Evolutionary conservation across 139 green algal genomes (phyloP).

Genomic region (Chlorella vulgaris): DNA sequence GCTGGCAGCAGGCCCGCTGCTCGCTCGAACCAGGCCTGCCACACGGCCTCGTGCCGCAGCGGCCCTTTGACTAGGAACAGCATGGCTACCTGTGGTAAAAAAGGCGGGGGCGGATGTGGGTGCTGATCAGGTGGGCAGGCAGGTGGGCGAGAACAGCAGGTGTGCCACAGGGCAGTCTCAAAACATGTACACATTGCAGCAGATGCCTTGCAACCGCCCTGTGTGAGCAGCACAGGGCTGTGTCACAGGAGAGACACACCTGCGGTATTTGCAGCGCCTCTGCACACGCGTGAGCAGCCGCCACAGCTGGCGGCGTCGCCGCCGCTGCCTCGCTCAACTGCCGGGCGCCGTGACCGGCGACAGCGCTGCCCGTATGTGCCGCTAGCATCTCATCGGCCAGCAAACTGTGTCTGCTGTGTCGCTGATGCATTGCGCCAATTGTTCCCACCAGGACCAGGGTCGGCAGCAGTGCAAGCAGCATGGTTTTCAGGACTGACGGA

Average conservation of each 20-base stretch:
- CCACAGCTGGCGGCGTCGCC: not conserved
- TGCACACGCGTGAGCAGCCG: not conserved
- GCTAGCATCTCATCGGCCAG: conserved; percentile 18
- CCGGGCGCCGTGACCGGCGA: too few species aligned
- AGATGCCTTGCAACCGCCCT: not conserved
- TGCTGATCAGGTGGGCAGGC: not conserved
- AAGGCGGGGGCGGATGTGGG: too few species aligned
- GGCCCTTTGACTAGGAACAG: conserved; percentile 43
- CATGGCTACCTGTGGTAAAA: conserved; percentile 40
- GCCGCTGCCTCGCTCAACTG: not conserved
- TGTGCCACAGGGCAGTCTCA: not conserved
- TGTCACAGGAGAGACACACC: not conserved
- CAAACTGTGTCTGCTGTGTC: not conserved
- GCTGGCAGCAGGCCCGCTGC: conserved; percentile 25
- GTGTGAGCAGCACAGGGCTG: not conserved
- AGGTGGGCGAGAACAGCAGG: not conserved
- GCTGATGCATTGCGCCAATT: not conserved
- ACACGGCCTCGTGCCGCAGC: conserved; percentile 43
- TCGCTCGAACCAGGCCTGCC: conserved; percentile 37
- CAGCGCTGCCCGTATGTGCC: not conserved
- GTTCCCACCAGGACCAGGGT: conserved; percentile 3
- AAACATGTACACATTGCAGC: not conserved
- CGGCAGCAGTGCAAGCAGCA: not conserved
- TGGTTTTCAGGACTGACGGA: not conserved
- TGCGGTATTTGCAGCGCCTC: conserved; percentile 21